These are phyloP conservation scores for Avena sativa DNA, from an alignment of 176 grass and related monocot genomes.

Conservation along the genomic window DNA sequence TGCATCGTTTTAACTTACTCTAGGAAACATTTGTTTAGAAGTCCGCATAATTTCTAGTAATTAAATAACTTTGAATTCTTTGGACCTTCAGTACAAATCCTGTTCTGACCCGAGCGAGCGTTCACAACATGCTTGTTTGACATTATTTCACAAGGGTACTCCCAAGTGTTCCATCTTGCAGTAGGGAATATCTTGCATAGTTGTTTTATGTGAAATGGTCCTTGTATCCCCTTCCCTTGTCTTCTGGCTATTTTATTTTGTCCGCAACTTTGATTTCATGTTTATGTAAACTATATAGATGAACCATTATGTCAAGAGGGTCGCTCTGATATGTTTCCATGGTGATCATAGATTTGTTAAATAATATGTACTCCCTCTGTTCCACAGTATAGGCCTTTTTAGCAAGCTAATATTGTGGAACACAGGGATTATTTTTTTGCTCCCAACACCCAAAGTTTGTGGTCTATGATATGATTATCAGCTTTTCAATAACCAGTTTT, in stretches of 20 bases:
- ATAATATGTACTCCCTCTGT: not conserved
- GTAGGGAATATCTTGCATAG: not conserved
- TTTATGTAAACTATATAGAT: not conserved
- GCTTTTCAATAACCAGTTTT: conserved; percentile 51
- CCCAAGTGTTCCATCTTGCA: not conserved
- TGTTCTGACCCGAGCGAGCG: no score
- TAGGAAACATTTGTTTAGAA: no score
- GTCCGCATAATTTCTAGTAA: no score
- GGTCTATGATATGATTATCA: conserved; percentile 15
- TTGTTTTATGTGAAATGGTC: not conserved
- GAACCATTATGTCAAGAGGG: not conserved
- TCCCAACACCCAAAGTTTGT: no score
- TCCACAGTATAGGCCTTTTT: no score
- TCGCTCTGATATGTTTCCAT: not conserved
- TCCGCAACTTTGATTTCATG: not conserved
- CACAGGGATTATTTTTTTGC: no score
- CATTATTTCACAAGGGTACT: no score
- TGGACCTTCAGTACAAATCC: no score
- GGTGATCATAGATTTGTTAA: not conserved
- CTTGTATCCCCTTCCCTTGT: not conserved
- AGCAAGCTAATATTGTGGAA: no score
- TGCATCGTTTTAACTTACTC: not conserved
- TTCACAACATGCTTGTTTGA: no score
- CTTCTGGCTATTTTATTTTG: not conserved
- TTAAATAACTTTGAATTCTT: no score